Evolutionary conservation across 495 filamentous ascomycete genomes (phyloP).

Genomic region (Trypethelium eluteriae): DNA sequence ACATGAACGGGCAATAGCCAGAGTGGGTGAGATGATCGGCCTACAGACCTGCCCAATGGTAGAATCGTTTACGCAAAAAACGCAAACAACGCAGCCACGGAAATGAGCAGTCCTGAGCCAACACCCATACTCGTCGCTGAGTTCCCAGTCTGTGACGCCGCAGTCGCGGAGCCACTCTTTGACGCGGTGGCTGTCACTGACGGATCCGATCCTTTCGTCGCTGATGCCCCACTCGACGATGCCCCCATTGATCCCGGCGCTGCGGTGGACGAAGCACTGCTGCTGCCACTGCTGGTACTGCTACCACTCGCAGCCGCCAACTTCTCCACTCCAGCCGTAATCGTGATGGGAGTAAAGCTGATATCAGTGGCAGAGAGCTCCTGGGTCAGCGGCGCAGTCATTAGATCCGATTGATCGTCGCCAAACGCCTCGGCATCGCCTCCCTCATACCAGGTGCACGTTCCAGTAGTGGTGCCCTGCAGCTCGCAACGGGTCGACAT

Average conservation of each 20-base stretch:
- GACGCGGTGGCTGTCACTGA: background rate
- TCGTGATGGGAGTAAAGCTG: background rate
- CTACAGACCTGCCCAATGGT: background rate
- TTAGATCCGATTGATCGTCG: background rate
- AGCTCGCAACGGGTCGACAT: constrained; percentile 4
- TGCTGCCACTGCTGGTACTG: no score
- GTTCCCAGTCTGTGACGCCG: background rate
- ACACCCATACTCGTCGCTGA: background rate
- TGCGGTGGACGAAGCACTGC: background rate
- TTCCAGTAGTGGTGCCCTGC: background rate
- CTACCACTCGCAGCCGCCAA: background rate
- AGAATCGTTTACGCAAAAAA: background rate
- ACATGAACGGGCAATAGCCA: background rate
- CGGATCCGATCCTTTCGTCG: background rate
- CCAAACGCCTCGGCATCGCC: background rate
- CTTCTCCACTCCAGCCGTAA: constrained; percentile 7
- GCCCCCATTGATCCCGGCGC: background rate
- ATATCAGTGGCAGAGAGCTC: background rate
- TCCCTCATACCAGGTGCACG: background rate
- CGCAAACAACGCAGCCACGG: background rate
- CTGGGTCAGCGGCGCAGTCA: background rate
- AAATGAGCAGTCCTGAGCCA: background rate
- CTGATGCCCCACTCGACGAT: background rate
- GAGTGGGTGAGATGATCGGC: no score
- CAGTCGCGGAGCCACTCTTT: background rate